Percentiles rank a stretch among this genome's conserved stretches.
Conservation (phyloP, 352 stramenopile species). For the Globisporangium spinosum region DNA sequence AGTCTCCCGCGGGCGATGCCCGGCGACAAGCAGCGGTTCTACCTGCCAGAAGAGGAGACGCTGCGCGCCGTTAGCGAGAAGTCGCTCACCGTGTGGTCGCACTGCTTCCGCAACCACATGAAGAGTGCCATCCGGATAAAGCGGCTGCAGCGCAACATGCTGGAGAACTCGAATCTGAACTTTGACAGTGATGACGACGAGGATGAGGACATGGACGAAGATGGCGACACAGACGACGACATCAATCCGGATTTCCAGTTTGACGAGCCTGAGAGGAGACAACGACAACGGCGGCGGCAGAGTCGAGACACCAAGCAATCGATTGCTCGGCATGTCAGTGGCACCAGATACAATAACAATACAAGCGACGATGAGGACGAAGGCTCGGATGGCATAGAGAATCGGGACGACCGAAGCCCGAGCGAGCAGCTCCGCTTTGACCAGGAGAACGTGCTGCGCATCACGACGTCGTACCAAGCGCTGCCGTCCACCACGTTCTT, state of each 20-base stretch:
- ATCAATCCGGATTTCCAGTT: constrained; percentile 15
- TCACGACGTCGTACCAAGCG: constrained; percentile 11
- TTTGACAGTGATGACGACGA: neutral
- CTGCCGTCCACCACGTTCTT: constrained; percentile 13
- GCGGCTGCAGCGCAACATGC: neutral
- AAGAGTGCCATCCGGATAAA: constrained; percentile 31
- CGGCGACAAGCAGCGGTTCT: constrained; percentile 43
- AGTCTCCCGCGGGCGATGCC: constrained; percentile 23
- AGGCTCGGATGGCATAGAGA: neutral
- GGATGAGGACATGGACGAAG: neutral
- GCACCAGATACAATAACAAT: neutral
- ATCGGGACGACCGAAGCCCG: neutral
- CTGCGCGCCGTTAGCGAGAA: constrained; percentile 48
- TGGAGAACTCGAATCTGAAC: neutral
- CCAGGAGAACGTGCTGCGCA: constrained; percentile 7
- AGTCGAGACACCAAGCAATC: neutral
- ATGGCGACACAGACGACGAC: constrained; percentile 9
- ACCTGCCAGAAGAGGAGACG: constrained; percentile 32
- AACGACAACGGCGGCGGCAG: neutral
- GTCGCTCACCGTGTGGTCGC: constrained; percentile 42
- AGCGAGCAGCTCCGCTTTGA: constrained; percentile 10
- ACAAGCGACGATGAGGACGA: neutral
- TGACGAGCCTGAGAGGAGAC: constrained; percentile 9
- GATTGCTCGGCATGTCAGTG: neutral
- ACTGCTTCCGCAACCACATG: constrained; percentile 68